These are phyloP conservation scores for Fusarium tanahbumbuense DNA, from an alignment of 2,329 filamentous ascomycete genomes.

Conservation along the genomic window DNA sequence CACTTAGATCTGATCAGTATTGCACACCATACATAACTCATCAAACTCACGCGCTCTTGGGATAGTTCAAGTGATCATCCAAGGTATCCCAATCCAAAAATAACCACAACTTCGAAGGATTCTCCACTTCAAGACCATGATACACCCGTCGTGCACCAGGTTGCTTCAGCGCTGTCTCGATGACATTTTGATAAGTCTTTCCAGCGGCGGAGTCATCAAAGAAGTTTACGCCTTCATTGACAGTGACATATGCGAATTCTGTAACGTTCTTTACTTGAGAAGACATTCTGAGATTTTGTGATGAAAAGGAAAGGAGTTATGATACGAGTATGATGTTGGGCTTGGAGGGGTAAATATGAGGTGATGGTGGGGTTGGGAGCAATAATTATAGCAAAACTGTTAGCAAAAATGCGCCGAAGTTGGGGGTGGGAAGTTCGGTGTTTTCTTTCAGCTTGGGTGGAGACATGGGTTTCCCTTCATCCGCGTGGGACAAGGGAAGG, in stretches of 20 bases:
- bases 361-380: neutral
- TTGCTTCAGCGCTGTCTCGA: constrained; percentile 39
- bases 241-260: constrained; percentile 37
- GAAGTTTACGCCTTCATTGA: constrained; percentile 32
- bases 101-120: constrained; percentile 40
- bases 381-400: neutral
- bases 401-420: neutral
- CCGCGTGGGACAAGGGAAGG: constrained; percentile 35
- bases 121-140: constrained; percentile 42
- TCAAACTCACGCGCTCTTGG: constrained; percentile 30
- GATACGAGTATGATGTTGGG: constrained; percentile 3
- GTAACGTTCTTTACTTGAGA: constrained; percentile 37
- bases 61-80: constrained; percentile 36
- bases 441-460: constrained; percentile 4
- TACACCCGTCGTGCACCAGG: constrained; percentile 41
- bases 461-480: constrained; percentile 25
- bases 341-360: constrained; percentile 30
- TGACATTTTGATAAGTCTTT: constrained; percentile 27
- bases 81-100: constrained; percentile 46
- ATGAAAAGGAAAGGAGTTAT: neutral
- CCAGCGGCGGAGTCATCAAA: constrained; percentile 29
- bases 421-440: neutral
- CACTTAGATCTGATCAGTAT: neutral
- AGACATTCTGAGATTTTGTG: constrained; percentile 24
- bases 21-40: fast-evolving